phyloP scores from a whole-genome alignment of 108 stramenopile genomes.

The Cyclotella atomus region DNA sequence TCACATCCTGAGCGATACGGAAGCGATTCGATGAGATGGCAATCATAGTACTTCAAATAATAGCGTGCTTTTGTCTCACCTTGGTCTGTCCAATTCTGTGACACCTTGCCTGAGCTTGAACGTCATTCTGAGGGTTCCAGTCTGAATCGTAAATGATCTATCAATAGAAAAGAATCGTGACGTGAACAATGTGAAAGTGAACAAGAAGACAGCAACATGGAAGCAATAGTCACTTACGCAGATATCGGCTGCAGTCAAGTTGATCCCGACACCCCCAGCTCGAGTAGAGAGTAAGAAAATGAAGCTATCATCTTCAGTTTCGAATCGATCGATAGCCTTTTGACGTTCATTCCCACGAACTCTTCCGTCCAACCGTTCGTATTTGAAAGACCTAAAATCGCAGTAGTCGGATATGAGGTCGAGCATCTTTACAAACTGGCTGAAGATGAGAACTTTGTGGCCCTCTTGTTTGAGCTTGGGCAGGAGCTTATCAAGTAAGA shows the following conservation, averaged over 20 bases:
- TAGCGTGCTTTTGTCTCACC: too few species aligned
- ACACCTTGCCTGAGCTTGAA: constrained; percentile 97
- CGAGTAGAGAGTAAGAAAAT: constrained; percentile 92
- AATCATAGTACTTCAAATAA: too few species aligned
- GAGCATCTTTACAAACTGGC: constrained; percentile 96
- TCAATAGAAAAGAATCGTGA: too few species aligned
- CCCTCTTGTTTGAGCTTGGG: constrained; percentile 96
- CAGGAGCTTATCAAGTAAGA: constrained; percentile 97
- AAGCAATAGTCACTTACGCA: too few species aligned
- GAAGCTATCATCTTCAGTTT: constrained; percentile 86
- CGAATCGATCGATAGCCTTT: constrained; percentile 98
- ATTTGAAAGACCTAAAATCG: constrained; percentile 83
- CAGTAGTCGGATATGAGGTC: constrained; percentile 95
- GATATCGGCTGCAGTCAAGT: constrained; percentile 95
- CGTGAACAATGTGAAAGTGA: too few species aligned
- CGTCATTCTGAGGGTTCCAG: constrained; percentile 99
- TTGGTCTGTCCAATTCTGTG: constrained; percentile 89
- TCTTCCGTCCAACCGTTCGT: constrained; percentile 86
- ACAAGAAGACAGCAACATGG: too few species aligned
- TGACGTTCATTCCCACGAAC: constrained; percentile 96
- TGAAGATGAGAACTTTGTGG: constrained; percentile 97
- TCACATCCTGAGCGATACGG: constrained; percentile 60
- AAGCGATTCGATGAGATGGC: too few species aligned
- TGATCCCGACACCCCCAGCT: constrained; percentile 99
- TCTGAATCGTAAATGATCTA: constrained; percentile 92